Base-by-base conservation (phyloP, 179 eudicot genomes). In the Dionaea muscipula region DNA sequence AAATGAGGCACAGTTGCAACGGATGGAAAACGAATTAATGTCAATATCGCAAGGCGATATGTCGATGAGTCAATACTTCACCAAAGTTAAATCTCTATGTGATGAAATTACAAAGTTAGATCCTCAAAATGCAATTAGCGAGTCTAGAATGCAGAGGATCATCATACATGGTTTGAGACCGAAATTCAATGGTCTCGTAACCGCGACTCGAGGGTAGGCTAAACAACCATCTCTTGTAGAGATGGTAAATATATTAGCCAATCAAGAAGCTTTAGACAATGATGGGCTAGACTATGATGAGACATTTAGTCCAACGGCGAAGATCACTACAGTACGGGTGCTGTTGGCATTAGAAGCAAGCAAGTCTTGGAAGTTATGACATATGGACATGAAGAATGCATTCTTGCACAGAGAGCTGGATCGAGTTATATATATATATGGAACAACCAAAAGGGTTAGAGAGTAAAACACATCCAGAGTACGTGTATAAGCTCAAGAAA, bases 91-190 rank as follows among this genome's bases (percentile, higher is more conserved):
- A 40, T 25, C 52, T 21, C 20, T 60, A 24, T 60, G 61, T 38
- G 51, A 27, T 9, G 61, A 47, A 16, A 60, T 67, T 21, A 17
- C 45, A 9, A 54, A 60, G 33, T 59, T 67, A 25, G 71, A 60
- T 60, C 61, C 52, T 15, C n/a, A 47, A 25, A 61, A 52, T 67
- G 20, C 71, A 13, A 55, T 60, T 19, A 54, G 12, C 20, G 39
- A 60, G 19, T 20, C 51, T 2, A 26, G 57, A 17, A 65, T 51
- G 57, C 17, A 26, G 17, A 39, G 46, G 11, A 65, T 65, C 6
- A 56, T 57, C 23, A 27, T 57, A 15, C 55, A 22, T 13, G 53
- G 58, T 4, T 51, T 57, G 31, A 28, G 48, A 17, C 53, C 26
- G 0, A 39, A 47, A 25, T 65, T 17, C 16, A 35, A n/a, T 24